A percentile compares a stretch with the other conserved stretches of the same genome.
These are phyloP conservation scores for Phytophthora citricola DNA, from an alignment of 352 stramenopile species.

Conservation along the genomic window DNA sequence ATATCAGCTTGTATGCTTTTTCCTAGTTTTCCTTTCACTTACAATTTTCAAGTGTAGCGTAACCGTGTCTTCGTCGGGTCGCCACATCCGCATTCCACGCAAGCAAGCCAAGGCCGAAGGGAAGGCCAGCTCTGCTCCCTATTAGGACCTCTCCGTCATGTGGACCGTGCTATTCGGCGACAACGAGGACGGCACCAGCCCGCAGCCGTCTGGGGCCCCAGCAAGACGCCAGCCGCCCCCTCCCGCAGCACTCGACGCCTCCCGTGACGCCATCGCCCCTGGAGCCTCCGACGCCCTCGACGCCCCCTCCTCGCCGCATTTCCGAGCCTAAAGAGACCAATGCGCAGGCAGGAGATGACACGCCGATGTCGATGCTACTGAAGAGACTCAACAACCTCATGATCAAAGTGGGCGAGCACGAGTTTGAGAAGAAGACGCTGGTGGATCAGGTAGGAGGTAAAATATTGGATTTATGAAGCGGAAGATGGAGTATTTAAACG, in stretches of 20 bases:
- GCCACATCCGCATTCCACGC: constrained; percentile 29
- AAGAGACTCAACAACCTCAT: constrained; percentile 85
- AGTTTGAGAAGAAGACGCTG: constrained; percentile 89
- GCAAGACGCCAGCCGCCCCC: constrained; percentile 13
- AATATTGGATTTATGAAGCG: neutral
- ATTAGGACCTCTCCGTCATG: constrained; percentile 30
- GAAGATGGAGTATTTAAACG: neutral
- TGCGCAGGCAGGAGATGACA: constrained; percentile 38
- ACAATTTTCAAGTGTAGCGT: constrained; percentile 6
- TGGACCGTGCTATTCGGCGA: constrained; percentile 74
- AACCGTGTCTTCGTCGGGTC: neutral
- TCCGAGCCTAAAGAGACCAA: constrained; percentile 23
- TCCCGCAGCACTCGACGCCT: constrained; percentile 40
- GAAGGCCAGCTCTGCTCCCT: constrained; percentile 8
- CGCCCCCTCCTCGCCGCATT: constrained; percentile 22
- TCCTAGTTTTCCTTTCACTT: neutral
- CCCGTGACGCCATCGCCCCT: constrained; percentile 45
- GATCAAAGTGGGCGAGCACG: constrained; percentile 85
- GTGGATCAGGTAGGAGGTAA: constrained; percentile 56
- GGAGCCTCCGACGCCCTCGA: constrained; percentile 26
- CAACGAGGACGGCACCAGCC: constrained; percentile 33
- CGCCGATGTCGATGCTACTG: constrained; percentile 78
- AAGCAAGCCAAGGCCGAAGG: constrained; percentile 17
- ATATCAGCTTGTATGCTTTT: constrained; percentile 1
- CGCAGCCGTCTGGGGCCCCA: constrained; percentile 15